Conservation (phyloP, 1,284 basidiomycete genomes). For the Puccinia horiana region DNA sequence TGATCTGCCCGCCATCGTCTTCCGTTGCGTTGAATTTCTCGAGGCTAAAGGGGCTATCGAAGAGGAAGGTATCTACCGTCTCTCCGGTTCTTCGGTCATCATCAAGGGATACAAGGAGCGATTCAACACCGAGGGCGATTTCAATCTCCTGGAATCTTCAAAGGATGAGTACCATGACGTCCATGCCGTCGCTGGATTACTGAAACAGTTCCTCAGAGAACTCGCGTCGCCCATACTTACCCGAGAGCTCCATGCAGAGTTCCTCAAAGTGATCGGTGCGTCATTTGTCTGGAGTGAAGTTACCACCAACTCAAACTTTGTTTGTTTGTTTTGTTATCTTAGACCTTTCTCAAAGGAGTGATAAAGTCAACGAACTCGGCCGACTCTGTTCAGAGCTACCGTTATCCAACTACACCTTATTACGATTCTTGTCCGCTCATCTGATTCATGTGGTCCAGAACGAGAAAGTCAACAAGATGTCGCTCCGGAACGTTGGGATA, state of each 20-base stretch:
- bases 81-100: conserved; percentile 87
- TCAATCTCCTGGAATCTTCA: conserved; percentile 72
- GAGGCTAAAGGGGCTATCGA: conserved; percentile 87
- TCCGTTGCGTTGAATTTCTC: conserved; percentile 69
- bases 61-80: conserved; percentile 95
- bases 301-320: conserved; percentile 33
- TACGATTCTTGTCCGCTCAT: conserved; percentile 91
- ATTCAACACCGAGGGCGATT: conserved; percentile 91
- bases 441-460: conserved; percentile 93
- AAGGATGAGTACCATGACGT: conserved; percentile 86
- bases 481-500: conserved; percentile 95
- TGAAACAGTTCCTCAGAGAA: conserved; percentile 87
- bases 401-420: conserved; percentile 85
- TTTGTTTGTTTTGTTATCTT: neutral
- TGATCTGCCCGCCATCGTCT: conserved; percentile 88
- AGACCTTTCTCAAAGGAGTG: conserved; percentile 73
- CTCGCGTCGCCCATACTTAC: conserved; percentile 86
- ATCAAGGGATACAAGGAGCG: conserved; percentile 90
- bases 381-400: conserved; percentile 82
- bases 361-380: conserved; percentile 82
- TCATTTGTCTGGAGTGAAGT: conserved; percentile 52
- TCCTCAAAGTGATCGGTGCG: conserved; percentile 86
- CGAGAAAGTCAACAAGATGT: conserved; percentile 92
- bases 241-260: conserved; percentile 81
- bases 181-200: conserved; percentile 86